Base-by-base conservation (phyloP, 805 yeast genomes). In the Zygoascus bituminiphila region DNA sequence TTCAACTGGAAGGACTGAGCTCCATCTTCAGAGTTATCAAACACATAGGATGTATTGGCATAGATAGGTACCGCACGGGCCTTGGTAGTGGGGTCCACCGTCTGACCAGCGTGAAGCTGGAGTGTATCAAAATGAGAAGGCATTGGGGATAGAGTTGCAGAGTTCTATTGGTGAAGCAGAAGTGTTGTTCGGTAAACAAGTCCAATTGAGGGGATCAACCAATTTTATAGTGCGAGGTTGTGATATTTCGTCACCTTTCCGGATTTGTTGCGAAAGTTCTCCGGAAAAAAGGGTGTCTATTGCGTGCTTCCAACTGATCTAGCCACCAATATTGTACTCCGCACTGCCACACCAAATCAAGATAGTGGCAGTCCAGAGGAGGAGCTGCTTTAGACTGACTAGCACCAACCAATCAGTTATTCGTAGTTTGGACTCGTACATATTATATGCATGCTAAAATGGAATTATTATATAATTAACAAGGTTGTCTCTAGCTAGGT, bases 41-140 rank as follows among this genome's bases (percentile, higher is more conserved):
- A 91, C 37, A 82, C 93, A 62, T 79, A 91, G 10, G 98, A 91
- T 1, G 95, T 78, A 9, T 96, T 80, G 41, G 97, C 91, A 65
- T 86, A 89, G 64, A 91, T 86, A 50, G 98, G 97, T 29, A 86
- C 88, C 9, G 97, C 96, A 65, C 97, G 78, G 48, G 96, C 77
- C 50, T 81, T 74, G 65, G 77, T 75, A 38, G 77, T 71, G 29
- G 75, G 71, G 57, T 85, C 89, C 25, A 70, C 74, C 52, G 74
- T 75, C 71, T 88, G 96, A 25, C 98, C 98, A 47, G 96, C 96
- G 69, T 91, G 98, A 58, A 91, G 77, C 73, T 91, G 96, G 50
- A 85, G 74, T 25, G 96, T 89, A 61, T 89, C 96, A 60, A 87
- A 88, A 61, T 83, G 89, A 38, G 62, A 59, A 39, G 62, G 62